phyloP scores from a whole-genome alignment of 805 yeast genomes.

The Pichia californica region DNA sequence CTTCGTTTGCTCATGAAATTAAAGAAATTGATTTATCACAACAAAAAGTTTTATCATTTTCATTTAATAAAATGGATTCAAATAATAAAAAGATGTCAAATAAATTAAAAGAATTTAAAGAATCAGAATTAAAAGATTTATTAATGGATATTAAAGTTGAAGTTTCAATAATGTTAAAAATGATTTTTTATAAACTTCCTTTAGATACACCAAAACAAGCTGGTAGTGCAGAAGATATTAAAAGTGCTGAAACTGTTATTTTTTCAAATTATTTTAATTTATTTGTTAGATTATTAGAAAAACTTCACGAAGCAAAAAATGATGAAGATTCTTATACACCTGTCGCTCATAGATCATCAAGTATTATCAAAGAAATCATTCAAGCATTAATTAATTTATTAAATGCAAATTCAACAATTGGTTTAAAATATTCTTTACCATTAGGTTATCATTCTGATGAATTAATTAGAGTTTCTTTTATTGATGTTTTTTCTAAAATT shows the following conservation, averaged over 20 bases:
- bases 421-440: slow-evolving; percentile 68
- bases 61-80: background rate
- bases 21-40: background rate
- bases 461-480: slow-evolving; percentile 62
- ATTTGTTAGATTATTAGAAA: slow-evolving; percentile 49
- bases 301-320: slow-evolving; percentile 26
- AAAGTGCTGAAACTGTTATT: slow-evolving; percentile 37
- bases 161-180: slow-evolving; percentile 51
- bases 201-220: slow-evolving; percentile 52
- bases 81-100: slow-evolving; percentile 7
- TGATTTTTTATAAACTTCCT: slow-evolving; percentile 48
- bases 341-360: slow-evolving; percentile 45
- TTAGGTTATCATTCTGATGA: slow-evolving; percentile 68
- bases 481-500: slow-evolving; percentile 72
- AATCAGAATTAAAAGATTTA: slow-evolving; percentile 23
- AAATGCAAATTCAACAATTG: slow-evolving; percentile 69
- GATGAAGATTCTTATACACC: slow-evolving; percentile 16
- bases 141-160: slow-evolving; percentile 35
- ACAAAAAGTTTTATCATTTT: slow-evolving; percentile 4
- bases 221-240: slow-evolving; percentile 22
- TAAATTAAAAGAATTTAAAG: slow-evolving; percentile 16
- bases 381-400: slow-evolving; percentile 61
- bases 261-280: slow-evolving; percentile 65
- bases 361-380: slow-evolving; percentile 57
- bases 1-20: slow-evolving; percentile 26